Conservation (phyloP, 768 basidiomycete genomes). For the Phanerochaete carnosa region DNA sequence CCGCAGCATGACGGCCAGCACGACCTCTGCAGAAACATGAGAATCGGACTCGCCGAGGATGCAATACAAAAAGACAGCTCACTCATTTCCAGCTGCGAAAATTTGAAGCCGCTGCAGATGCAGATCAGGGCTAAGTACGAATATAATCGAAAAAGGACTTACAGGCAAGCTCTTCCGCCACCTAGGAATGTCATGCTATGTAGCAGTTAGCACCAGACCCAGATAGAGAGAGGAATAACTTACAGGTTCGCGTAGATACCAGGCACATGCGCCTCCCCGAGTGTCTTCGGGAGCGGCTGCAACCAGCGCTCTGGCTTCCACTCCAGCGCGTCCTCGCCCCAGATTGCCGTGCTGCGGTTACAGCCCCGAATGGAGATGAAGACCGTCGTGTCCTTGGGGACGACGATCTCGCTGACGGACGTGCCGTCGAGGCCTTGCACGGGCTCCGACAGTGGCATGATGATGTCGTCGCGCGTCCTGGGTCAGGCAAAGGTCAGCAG, state of each 20-base stretch:
- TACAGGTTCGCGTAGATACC: conserved; percentile 1
- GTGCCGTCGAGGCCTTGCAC: conserved; percentile 6
- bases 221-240: not conserved
- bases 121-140: not conserved
- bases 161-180: conserved; percentile 5
- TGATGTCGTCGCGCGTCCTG: conserved; percentile 1
- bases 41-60: not conserved
- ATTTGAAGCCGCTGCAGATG: conserved; percentile 16
- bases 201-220: not conserved
- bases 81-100: conserved; percentile 25
- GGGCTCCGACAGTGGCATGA: conserved; percentile 3
- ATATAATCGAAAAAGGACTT: not conserved
- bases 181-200: conserved; percentile 3
- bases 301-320: conserved; percentile 45
- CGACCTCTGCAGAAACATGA: conserved; percentile 8
- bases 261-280: not conserved
- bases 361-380: conserved; percentile 34
- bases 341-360: conserved; percentile 37
- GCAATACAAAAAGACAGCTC: not conserved
- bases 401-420: conserved; percentile 17
- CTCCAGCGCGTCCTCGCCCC: conserved; percentile 39
- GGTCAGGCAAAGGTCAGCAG: not conserved
- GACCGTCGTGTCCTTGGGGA: conserved; percentile 37
- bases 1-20: conserved; percentile 10
- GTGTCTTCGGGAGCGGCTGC: not conserved